Evolutionary conservation across 495 filamentous ascomycete genomes (phyloP).

Genomic region (Penicillium tannophilum): DNA sequence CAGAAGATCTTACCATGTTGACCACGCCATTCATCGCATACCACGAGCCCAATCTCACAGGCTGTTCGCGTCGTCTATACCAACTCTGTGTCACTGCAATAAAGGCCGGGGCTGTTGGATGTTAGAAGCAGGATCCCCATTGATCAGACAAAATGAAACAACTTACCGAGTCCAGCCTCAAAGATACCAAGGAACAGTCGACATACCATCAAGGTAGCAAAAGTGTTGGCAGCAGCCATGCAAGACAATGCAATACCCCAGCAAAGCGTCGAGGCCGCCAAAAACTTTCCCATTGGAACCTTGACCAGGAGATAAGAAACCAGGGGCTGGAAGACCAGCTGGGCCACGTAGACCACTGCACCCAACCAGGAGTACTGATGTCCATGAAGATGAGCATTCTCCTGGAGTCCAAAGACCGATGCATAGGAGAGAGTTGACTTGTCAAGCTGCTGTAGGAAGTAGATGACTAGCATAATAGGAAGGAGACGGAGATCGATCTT

Average conservation of each 20-base stretch:
- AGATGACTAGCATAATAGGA: conserved; percentile 48
- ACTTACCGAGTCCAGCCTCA: conserved; percentile 53
- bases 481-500: conserved; percentile 58
- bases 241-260: conserved; percentile 60
- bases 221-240: conserved; percentile 59
- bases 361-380: conserved; percentile 57
- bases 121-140: background rate
- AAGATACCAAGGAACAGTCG: conserved; percentile 66
- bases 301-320: conserved; percentile 44
- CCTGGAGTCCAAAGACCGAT: conserved; percentile 50
- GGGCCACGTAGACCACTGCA: conserved; percentile 52
- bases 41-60: conserved; percentile 59
- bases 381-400: conserved; percentile 46
- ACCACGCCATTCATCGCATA: conserved; percentile 61
- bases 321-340: conserved; percentile 49
- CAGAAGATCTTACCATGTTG: conserved; percentile 48
- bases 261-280: conserved; percentile 57
- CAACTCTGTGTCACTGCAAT: conserved; percentile 65
- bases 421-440: conserved; percentile 60
- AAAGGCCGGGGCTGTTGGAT: conserved; percentile 54
- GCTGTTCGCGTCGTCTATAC: conserved; percentile 62
- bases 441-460: conserved; percentile 58
- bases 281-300: conserved; percentile 51
- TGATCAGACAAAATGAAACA: background rate
- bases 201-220: conserved; percentile 55